Percentiles rank a stretch among this genome's conserved stretches.
phyloP scores from a whole-genome alignment of 805 yeast species.

The Starmerella gropengiesseri region DNA sequence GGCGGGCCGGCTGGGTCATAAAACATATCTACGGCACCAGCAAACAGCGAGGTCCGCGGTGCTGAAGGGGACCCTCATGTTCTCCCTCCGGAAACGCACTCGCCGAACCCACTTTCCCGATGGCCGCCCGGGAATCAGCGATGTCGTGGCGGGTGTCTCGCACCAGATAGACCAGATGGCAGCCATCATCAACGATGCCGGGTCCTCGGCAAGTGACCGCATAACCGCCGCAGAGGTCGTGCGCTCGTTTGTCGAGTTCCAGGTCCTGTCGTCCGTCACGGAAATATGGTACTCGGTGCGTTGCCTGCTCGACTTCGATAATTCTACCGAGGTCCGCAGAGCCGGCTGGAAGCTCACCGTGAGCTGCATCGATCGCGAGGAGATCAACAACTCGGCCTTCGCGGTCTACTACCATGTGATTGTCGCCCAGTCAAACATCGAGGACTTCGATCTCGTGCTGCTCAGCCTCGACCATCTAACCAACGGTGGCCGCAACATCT shows the following conservation, averaged over 20 bases:
- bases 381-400: slow-evolving; percentile 38
- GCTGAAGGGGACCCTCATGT: slow-evolving; percentile 6
- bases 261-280: slow-evolving; percentile 48
- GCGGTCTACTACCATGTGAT: slow-evolving; percentile 53
- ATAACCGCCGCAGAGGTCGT: slow-evolving; percentile 43
- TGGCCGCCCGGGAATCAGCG: slow-evolving; percentile 9
- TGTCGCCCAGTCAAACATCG: slow-evolving; percentile 38
- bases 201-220: slow-evolving; percentile 26
- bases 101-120: slow-evolving; percentile 4
- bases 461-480: slow-evolving; percentile 40
- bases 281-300: slow-evolving; percentile 67
- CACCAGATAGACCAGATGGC: slow-evolving; percentile 28
- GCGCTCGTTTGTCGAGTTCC: slow-evolving; percentile 40
- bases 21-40: no score
- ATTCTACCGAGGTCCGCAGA: slow-evolving; percentile 33
- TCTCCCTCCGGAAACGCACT: slow-evolving; percentile 9
- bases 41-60: no score
- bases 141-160: slow-evolving; percentile 29
- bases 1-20: no score
- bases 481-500: slow-evolving; percentile 35
- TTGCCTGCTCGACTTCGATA: slow-evolving; percentile 37
- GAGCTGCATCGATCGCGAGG: slow-evolving; percentile 47
- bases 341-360: slow-evolving; percentile 44
- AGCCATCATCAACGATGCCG: slow-evolving; percentile 22
- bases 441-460: slow-evolving; percentile 43